A percentile compares a stretch with the other conserved stretches of the same genome.
Conservation (phyloP, 768 basidiomycete species). For the Mrakia blollopis region DNA sequence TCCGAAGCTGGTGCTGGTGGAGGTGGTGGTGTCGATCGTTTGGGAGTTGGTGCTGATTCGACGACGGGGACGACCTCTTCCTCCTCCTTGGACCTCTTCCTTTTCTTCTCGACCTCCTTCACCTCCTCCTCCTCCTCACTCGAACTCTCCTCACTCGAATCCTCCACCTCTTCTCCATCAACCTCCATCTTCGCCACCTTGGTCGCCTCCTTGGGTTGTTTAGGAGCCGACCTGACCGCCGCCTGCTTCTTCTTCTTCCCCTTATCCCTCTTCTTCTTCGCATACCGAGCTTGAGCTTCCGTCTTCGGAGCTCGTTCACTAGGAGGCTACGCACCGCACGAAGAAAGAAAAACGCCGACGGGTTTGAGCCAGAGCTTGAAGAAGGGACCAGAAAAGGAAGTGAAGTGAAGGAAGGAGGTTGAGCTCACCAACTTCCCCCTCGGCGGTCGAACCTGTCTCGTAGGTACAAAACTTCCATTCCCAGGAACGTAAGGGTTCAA, state of each 20-base stretch:
- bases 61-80: conserved; percentile 12
- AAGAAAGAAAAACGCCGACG: too few species aligned
- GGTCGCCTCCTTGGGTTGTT: neutral
- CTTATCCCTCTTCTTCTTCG: conserved; percentile 32
- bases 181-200: conserved; percentile 31
- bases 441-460: neutral
- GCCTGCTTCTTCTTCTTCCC: conserved; percentile 29
- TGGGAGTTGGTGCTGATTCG: conserved; percentile 5
- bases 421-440: conserved; percentile 1
- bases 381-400: neutral
- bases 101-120: conserved; percentile 27
- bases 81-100: conserved; percentile 33
- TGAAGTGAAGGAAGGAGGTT: neutral
- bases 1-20: conserved; percentile 23
- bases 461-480: neutral
- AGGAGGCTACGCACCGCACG: neutral
- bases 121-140: neutral
- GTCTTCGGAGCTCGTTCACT: conserved; percentile 16
- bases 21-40: conserved; percentile 22
- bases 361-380: neutral
- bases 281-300: conserved; percentile 29
- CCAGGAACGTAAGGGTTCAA: neutral
- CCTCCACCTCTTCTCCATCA: conserved; percentile 34
- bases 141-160: conserved; percentile 33
- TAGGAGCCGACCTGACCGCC: conserved; percentile 21